Evolutionary conservation across 2,329 filamentous ascomycete species (phyloP).

Genomic region (Clarireedia monteithiana): DNA sequence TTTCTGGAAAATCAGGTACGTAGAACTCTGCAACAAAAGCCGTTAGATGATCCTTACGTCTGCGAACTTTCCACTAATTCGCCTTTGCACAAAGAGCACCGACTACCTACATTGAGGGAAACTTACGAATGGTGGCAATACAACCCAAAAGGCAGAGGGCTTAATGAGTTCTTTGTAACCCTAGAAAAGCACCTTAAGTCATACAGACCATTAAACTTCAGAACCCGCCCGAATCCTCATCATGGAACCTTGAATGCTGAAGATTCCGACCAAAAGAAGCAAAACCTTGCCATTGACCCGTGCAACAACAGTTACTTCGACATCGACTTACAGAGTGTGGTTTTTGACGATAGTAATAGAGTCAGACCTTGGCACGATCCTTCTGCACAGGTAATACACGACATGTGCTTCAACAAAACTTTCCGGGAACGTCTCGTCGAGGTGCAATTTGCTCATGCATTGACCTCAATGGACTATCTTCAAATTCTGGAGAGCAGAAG

Average conservation of each 20-base stretch:
- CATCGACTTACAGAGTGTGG: slow-evolving; percentile 4
- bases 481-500: slow-evolving; percentile 22
- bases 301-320: slow-evolving; percentile 16
- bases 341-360: background rate
- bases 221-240: background rate
- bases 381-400: slow-evolving; percentile 13
- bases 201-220: background rate
- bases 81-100: slow-evolving; percentile 14
- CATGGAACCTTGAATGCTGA: background rate
- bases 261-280: slow-evolving; percentile 3
- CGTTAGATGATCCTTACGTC: too few relatives aligned
- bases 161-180: slow-evolving; percentile 18
- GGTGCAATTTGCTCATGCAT: slow-evolving; percentile 18
- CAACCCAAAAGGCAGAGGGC: slow-evolving; percentile 16
- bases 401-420: slow-evolving; percentile 15
- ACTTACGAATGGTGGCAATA: slow-evolving; percentile 21
- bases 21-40: too few relatives aligned
- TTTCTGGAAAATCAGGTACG: background rate
- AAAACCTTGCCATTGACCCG: slow-evolving; percentile 15
- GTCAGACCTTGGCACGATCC: slow-evolving; percentile 6
- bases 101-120: slow-evolving; percentile 19
- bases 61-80: background rate
- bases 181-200: slow-evolving; percentile 1
- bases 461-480: slow-evolving; percentile 24
- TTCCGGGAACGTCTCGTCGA: slow-evolving; percentile 16